Conservation (phyloP, 2,329 filamentous ascomycete genomes). For the Sporothrix euskadiensis region DNA sequence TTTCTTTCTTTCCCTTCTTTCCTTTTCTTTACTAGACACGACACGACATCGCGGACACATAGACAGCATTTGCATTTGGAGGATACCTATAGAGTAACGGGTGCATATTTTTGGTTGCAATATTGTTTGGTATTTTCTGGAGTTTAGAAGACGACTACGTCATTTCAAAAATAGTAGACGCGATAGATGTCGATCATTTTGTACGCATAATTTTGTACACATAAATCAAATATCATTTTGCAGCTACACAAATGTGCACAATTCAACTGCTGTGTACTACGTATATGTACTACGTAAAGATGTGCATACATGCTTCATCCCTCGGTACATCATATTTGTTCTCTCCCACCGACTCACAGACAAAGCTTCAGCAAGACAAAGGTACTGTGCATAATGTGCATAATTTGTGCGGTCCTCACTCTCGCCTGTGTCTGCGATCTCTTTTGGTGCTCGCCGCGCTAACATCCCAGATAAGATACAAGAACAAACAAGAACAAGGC, state of each 20-base stretch:
- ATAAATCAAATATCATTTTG: background rate
- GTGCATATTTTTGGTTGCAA: background rate
- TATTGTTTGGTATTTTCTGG: background rate
- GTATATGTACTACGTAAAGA: background rate
- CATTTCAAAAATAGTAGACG: background rate
- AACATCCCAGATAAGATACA: background rate
- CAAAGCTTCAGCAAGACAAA: background rate
- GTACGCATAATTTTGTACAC: background rate
- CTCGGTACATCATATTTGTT: too few relatives aligned
- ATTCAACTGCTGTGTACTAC: background rate
- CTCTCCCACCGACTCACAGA: too few relatives aligned
- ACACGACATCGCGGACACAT: background rate
- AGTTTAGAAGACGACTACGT: background rate
- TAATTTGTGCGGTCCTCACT: background rate
- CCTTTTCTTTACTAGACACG: background rate
- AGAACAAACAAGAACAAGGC: background rate
- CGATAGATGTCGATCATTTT: background rate
- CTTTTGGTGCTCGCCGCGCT: background rate
- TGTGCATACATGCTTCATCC: background rate
- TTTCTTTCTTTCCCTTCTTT: background rate
- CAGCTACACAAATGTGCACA: too few relatives aligned
- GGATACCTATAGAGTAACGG: background rate
- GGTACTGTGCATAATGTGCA: background rate
- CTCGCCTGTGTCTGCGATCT: background rate
- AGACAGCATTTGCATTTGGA: background rate